Percentiles rank a stretch among this genome's conserved stretches.
Conservation (phyloP, 2,329 filamentous ascomycete species). For the Fusarium setosum region DNA sequence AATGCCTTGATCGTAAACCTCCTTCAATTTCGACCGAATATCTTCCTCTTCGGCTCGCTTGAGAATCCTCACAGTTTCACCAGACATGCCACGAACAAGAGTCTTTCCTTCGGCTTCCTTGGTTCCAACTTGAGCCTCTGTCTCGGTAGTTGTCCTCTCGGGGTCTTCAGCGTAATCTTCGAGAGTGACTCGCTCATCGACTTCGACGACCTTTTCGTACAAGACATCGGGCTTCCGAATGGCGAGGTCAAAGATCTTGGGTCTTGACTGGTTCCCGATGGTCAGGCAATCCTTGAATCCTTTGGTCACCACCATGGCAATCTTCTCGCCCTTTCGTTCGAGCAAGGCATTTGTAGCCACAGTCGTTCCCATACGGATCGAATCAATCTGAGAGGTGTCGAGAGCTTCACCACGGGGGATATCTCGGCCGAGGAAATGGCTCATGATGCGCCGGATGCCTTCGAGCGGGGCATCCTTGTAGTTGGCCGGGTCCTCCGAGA, state of each 20-base stretch:
- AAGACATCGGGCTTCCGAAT: conserved; percentile 89
- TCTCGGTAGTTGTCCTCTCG: conserved; percentile 65
- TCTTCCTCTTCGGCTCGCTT: conserved; percentile 65
- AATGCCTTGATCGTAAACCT: conserved; percentile 74
- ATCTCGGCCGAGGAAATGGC: conserved; percentile 77
- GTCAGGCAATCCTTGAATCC: conserved; percentile 89
- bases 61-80: conserved; percentile 76
- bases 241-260: conserved; percentile 90
- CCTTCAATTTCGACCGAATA: conserved; percentile 69
- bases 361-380: conserved; percentile 95
- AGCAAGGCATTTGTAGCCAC: conserved; percentile 93
- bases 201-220: conserved; percentile 87
- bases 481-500: conserved; percentile 90
- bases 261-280: conserved; percentile 91
- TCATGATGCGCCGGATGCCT: conserved; percentile 88
- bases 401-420: conserved; percentile 84
- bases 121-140: conserved; percentile 64
- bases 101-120: conserved; percentile 62
- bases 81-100: conserved; percentile 75
- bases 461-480: conserved; percentile 92
- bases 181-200: conserved; percentile 89
- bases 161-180: conserved; percentile 95
- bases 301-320: conserved; percentile 86
- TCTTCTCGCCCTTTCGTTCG: conserved; percentile 89
- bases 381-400: conserved; percentile 86